Evolutionary conservation across 129 eudicot genomes (phyloP), one percentile per base, ranked within the genome.

Genomic region (Flaveria linearis): DNA sequence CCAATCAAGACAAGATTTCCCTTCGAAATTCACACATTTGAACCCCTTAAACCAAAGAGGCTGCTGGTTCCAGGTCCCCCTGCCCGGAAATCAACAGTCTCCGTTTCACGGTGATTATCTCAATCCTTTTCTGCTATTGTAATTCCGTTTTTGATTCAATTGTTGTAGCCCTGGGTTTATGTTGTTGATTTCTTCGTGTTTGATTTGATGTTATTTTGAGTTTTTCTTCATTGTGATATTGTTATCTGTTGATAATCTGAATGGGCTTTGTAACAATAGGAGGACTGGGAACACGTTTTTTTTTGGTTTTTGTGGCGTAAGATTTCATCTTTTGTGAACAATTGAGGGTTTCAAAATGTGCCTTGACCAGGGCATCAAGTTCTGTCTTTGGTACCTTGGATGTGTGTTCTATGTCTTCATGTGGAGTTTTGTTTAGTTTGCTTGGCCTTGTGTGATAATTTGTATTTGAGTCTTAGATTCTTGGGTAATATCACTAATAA

Each of bases 11-110:
- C 76, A 77, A 5, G 41, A 57, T 78, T 69, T 58, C 63, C 76
- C 15, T 78, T 69, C 58, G 63, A 58, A 17, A 61, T 78, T 58
- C 63, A 78, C 82, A 26, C 43, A 57, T 77, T 77, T 17, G 49
- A 57, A 43, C 36, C 36, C 36, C 36, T 4, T 0, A 30, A 30
- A 30, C 18, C 76, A 14, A 58, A 78, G 63, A 78, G 82, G 82
- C 82, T 78, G 82, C 71, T 78, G 82, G 62, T 69, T 69, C 67
- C 41, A 15, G 22, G 79, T 64, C 72, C 10, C 22, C 67, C 67
- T 33, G 53, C 75, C 71, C 71, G 71, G 82, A 69, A 78, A 57
- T 78, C 76, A 78, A 28, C 76, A 58, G 76, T 78, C 63, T 20
- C 49, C 7, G 36, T 33, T 18, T 14, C 30, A 69, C 16, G 81